These are phyloP conservation scores for Trametes coccinea DNA, from an alignment of 768 basidiomycete genomes.

Conservation along the genomic window DNA sequence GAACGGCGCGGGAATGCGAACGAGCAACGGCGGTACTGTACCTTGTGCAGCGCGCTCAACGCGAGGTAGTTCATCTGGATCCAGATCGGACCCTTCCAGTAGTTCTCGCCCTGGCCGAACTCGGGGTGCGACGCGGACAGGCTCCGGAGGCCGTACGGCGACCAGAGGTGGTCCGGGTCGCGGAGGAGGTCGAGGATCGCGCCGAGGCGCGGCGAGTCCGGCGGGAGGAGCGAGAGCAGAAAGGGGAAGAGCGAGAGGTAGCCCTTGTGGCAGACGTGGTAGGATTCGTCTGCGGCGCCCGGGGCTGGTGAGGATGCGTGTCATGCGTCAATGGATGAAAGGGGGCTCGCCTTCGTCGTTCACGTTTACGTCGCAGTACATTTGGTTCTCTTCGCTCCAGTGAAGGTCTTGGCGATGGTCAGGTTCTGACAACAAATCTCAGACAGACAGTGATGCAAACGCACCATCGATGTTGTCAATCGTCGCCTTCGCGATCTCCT, in stretches of 20 bases:
- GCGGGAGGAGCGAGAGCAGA: constrained; percentile 75
- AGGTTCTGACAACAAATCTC: background rate
- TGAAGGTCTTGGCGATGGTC: constrained; percentile 66
- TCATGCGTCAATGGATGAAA: background rate
- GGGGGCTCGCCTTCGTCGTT: constrained; percentile 68
- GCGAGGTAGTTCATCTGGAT: constrained; percentile 96
- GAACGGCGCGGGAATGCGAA: background rate
- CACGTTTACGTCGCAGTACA: constrained; percentile 92
- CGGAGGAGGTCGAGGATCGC: constrained; percentile 78
- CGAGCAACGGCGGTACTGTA: constrained; percentile 29
- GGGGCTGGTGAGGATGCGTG: background rate
- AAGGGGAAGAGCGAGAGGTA: constrained; percentile 96
- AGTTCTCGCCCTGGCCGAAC: constrained; percentile 92
- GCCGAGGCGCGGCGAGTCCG: constrained; percentile 77
- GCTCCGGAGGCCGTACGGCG: constrained; percentile 84
- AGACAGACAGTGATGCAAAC: constrained; percentile 5
- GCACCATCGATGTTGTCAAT: constrained; percentile 84
- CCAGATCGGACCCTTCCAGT: constrained; percentile 98
- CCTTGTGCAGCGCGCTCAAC: constrained; percentile 76
- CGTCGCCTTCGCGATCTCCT: constrained; percentile 76
- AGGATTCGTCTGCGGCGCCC: constrained; percentile 76
- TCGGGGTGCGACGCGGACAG: constrained; percentile 86
- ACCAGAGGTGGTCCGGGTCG: constrained; percentile 89
- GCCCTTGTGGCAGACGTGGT: constrained; percentile 87
- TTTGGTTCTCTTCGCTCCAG: constrained; percentile 85